A percentile compares a stretch with the other conserved stretches of the same genome.
phyloP scores from a whole-genome alignment of 2,329 filamentous ascomycete genomes.

The Talaromyces sp. region DNA sequence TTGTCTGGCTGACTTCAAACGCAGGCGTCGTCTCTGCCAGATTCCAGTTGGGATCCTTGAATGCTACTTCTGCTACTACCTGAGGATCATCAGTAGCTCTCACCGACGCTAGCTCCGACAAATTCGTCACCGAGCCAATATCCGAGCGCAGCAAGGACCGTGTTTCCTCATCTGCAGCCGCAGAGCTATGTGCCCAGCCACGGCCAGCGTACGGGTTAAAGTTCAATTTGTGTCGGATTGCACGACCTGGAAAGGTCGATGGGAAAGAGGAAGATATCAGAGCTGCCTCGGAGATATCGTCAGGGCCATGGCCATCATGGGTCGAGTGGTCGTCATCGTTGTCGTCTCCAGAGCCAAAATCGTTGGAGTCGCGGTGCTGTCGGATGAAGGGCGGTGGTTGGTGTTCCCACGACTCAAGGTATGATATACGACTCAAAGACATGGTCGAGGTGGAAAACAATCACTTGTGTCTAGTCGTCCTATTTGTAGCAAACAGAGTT shows the following conservation, averaged over 20 bases:
- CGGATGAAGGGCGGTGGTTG: constrained; percentile 24
- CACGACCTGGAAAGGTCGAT: constrained; percentile 23
- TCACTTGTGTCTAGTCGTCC: too few species aligned
- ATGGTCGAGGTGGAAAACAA: constrained; percentile 17
- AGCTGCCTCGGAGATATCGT: constrained; percentile 21
- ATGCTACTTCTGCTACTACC: constrained; percentile 7
- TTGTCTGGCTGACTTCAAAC: constrained; percentile 51
- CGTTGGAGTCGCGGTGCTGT: constrained; percentile 15
- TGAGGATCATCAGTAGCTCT: constrained; percentile 9
- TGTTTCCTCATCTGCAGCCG: constrained; percentile 26
- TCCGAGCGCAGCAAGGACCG: constrained; percentile 19
- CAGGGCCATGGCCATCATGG: background rate
- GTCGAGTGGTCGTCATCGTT: constrained; percentile 8
- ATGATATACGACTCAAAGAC: constrained; percentile 39
- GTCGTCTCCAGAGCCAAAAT: constrained; percentile 21
- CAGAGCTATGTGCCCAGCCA: constrained; percentile 28
- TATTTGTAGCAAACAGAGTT: too few species aligned
- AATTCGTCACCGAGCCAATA: constrained; percentile 14
- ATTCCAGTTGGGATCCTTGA: constrained; percentile 15
- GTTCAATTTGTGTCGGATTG: constrained; percentile 28
- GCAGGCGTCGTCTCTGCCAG: constrained; percentile 33
- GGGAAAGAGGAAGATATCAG: constrained; percentile 29
- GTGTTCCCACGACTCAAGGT: constrained; percentile 41
- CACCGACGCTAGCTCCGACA: constrained; percentile 12
- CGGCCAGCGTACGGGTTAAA: constrained; percentile 39